Conservation (phyloP, 2,329 filamentous ascomycete species). For the Microthyrium microscopicum region DNA sequence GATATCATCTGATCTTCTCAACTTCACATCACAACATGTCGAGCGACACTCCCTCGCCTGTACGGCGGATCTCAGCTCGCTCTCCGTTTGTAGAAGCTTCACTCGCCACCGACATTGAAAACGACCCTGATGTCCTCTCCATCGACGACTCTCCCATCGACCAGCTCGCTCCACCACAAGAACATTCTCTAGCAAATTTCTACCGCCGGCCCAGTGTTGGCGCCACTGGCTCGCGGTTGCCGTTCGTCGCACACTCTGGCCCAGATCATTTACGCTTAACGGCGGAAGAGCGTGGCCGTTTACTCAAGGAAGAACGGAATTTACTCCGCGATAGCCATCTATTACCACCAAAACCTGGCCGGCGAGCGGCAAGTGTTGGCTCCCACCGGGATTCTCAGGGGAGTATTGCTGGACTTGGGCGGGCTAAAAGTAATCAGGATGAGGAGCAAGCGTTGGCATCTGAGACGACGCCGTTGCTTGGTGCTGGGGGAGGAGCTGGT, state of each 20-base stretch:
- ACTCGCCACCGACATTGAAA: too few species aligned
- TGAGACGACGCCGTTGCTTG: slow-evolving; percentile 13
- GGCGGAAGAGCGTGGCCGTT: slow-evolving; percentile 35
- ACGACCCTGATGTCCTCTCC: too few species aligned
- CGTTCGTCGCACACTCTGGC: slow-evolving; percentile 17
- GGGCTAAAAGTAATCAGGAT: slow-evolving; percentile 17
- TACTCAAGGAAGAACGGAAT: slow-evolving; percentile 39
- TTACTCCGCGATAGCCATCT: slow-evolving; percentile 43
- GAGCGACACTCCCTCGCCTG: too few species aligned
- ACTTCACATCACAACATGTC: too few species aligned
- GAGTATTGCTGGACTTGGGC: not conserved
- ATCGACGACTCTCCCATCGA: too few species aligned
- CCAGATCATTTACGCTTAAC: slow-evolving; percentile 22
- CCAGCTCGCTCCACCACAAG: slow-evolving; percentile 16
- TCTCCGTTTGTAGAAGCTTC: too few species aligned
- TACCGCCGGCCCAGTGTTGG: slow-evolving; percentile 69
- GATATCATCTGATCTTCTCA: too few species aligned
- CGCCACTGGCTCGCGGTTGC: slow-evolving; percentile 52
- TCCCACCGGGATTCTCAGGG: slow-evolving; percentile 1
- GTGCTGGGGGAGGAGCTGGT: slow-evolving; percentile 8
- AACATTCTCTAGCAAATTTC: slow-evolving; percentile 40
- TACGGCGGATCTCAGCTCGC: too few species aligned
- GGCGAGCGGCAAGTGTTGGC: slow-evolving; percentile 14
- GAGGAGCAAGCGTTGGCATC: slow-evolving; percentile 9
- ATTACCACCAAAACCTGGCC: slow-evolving; percentile 35